Evolutionary conservation across 1,284 basidiomycete genomes (phyloP).

Genomic region (Vanrija humicola): DNA sequence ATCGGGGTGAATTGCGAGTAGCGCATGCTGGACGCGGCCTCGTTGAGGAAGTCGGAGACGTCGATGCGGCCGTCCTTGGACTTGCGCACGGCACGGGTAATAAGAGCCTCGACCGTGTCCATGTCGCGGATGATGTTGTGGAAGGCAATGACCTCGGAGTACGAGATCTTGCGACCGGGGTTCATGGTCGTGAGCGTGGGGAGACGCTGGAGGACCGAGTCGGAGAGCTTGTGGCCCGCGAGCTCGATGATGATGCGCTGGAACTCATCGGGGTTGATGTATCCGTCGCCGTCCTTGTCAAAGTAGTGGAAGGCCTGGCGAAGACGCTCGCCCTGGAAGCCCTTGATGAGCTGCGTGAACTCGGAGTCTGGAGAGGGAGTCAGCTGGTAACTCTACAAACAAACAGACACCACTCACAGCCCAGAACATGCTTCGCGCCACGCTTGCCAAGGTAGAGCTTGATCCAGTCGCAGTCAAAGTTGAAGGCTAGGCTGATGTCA

Average conservation of each 20-base stretch:
- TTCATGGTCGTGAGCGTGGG: constrained; percentile 82
- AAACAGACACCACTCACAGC: constrained; percentile 60
- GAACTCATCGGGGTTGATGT: constrained; percentile 86
- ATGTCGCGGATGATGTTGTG: constrained; percentile 75
- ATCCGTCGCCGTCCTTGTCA: constrained; percentile 82
- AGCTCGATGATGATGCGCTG: constrained; percentile 90
- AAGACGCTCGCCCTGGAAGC: constrained; percentile 88
- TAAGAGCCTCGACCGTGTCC: constrained; percentile 81
- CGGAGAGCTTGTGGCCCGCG: constrained; percentile 89
- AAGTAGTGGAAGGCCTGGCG: constrained; percentile 88
- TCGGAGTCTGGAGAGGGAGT: constrained; percentile 64
- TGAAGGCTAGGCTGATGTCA: constrained; percentile 58
- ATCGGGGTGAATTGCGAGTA: constrained; percentile 92
- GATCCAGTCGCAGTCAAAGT: constrained; percentile 93
- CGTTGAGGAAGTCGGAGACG: constrained; percentile 52
- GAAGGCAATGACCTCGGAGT: constrained; percentile 91
- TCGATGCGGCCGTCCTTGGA: constrained; percentile 84
- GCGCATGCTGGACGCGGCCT: constrained; percentile 58
- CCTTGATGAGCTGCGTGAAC: constrained; percentile 91
- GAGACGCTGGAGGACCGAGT: constrained; percentile 79
- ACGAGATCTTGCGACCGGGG: constrained; percentile 83
- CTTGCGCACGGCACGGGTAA: constrained; percentile 64
- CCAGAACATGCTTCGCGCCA: constrained; percentile 81
- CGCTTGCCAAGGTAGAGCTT: constrained; percentile 88
- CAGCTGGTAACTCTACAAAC: constrained; percentile 4